These are phyloP conservation scores for Ustilago vetiveriae DNA, from an alignment of 1,284 basidiomycete species.

Conservation along the genomic window DNA sequence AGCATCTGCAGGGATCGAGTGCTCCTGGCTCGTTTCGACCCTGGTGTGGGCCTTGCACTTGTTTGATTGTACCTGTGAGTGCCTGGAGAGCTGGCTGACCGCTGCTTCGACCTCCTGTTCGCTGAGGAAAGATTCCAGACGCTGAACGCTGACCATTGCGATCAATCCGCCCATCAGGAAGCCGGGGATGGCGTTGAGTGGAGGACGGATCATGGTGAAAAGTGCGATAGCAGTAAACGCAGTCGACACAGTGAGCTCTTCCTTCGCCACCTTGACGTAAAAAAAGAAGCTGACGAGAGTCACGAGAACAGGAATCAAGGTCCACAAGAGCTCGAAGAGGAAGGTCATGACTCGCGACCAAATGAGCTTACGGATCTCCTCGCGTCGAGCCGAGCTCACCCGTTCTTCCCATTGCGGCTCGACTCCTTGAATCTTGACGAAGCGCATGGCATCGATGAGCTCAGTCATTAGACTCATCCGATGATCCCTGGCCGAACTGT, in stretches of 20 bases:
- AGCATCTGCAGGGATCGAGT: constrained; percentile 71
- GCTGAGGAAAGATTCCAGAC: constrained; percentile 81
- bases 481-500: constrained; percentile 78
- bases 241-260: constrained; percentile 51
- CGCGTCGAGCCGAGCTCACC: constrained; percentile 52
- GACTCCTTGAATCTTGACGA: constrained; percentile 73
- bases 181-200: constrained; percentile 69
- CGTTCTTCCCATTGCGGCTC: constrained; percentile 50
- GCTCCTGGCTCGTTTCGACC: constrained; percentile 70
- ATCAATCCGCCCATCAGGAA: constrained; percentile 49
- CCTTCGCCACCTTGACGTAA: constrained; percentile 50
- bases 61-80: constrained; percentile 45
- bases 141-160: constrained; percentile 78
- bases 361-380: constrained; percentile 60
- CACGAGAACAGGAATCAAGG: constrained; percentile 50
- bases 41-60: constrained; percentile 69
- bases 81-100: constrained; percentile 28
- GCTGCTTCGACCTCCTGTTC: constrained; percentile 77
- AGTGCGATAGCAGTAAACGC: constrained; percentile 58
- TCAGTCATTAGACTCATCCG: constrained; percentile 87
- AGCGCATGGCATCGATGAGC: constrained; percentile 76
- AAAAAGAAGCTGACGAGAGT: constrained; percentile 58
- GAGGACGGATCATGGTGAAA: constrained; percentile 50
- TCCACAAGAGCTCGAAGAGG: constrained; percentile 68
- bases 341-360: constrained; percentile 59